These are phyloP conservation scores for Nemania serpens DNA, from an alignment of 2,329 filamentous ascomycete genomes.

Conservation along the genomic window DNA sequence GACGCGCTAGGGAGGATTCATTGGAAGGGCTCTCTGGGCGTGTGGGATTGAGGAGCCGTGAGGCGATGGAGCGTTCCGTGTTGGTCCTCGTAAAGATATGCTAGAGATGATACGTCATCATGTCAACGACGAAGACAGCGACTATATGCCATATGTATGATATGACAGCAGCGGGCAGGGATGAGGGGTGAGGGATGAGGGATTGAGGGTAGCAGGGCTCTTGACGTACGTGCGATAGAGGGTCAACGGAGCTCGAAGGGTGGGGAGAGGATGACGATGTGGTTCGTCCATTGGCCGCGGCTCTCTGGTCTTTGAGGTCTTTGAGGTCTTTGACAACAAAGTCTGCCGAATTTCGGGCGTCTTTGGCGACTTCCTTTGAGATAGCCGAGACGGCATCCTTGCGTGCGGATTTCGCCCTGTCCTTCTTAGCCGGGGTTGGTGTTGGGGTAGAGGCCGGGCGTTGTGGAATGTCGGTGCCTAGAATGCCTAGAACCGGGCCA, in stretches of 20 bases:
- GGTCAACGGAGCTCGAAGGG: conserved; percentile 60
- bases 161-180: neutral
- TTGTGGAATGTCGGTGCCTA: conserved; percentile 35
- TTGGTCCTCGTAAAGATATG: conserved; percentile 51
- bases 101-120: conserved; percentile 37
- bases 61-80: conserved; percentile 41
- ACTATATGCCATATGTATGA: neutral
- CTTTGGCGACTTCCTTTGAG: conserved; percentile 34
- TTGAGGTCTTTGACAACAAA: conserved; percentile 13
- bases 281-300: conserved; percentile 24
- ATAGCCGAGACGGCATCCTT: conserved; percentile 33
- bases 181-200: neutral
- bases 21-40: conserved; percentile 57
- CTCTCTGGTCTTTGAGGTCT: conserved; percentile 21
- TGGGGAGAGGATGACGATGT: conserved; percentile 28
- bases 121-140: conserved; percentile 5
- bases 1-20: conserved; percentile 46
- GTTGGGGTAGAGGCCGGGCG: conserved; percentile 22
- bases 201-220: conserved; percentile 14
- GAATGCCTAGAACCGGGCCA: conserved; percentile 2
- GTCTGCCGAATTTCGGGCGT: conserved; percentile 31
- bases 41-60: conserved; percentile 57
- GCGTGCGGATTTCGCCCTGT: conserved; percentile 32
- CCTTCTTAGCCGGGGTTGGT: conserved; percentile 32
- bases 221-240: conserved; percentile 66